Evolutionary conservation across 176 grass and related monocot species (phyloP).

Genomic region (Cocos nucifera): DNA sequence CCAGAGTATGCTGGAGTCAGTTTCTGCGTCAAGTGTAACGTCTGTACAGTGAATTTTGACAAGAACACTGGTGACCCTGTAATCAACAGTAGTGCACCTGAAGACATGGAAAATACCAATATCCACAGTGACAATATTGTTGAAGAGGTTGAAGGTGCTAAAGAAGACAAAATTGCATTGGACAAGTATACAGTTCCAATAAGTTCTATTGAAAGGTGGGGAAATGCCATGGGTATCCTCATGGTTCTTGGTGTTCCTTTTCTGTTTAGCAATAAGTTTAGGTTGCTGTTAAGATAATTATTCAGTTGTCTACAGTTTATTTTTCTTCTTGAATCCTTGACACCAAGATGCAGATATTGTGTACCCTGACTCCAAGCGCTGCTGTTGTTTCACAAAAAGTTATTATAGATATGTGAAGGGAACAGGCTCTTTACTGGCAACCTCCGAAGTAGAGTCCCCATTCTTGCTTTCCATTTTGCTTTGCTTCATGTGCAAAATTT

Average conservation of each 20-base stretch:
- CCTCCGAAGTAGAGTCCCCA: constrained; percentile 42
- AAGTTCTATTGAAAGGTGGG: constrained; percentile 92
- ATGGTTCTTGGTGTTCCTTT: background rate
- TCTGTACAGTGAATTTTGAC: constrained; percentile 12
- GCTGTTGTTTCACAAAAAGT: constrained; percentile 96
- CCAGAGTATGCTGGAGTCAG: constrained; percentile 3
- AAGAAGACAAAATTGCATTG: constrained; percentile 6
- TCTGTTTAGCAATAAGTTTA: too few species aligned
- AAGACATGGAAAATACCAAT: background rate
- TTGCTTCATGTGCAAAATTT: background rate
- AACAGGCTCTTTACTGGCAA: constrained; percentile 76
- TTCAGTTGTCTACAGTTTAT: background rate
- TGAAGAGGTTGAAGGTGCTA: constrained; percentile 35
- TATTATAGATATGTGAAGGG: constrained; percentile 95
- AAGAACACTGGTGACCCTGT: background rate
- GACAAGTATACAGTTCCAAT: constrained; percentile 49
- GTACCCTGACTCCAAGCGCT: constrained; percentile 63
- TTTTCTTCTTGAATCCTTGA: constrained; percentile 26
- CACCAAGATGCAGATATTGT: constrained; percentile 65
- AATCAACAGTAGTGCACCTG: background rate
- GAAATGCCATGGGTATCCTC: constrained; percentile 92
- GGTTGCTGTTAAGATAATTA: too few species aligned
- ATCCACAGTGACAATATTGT: background rate
- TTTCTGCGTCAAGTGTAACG: constrained; percentile 5
- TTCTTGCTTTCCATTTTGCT: constrained; percentile 11